Evolutionary conservation across 148 eudicot species (phyloP), one percentile per base, ranked within the genome.

Genomic region (Simmondsia chinensis): DNA sequence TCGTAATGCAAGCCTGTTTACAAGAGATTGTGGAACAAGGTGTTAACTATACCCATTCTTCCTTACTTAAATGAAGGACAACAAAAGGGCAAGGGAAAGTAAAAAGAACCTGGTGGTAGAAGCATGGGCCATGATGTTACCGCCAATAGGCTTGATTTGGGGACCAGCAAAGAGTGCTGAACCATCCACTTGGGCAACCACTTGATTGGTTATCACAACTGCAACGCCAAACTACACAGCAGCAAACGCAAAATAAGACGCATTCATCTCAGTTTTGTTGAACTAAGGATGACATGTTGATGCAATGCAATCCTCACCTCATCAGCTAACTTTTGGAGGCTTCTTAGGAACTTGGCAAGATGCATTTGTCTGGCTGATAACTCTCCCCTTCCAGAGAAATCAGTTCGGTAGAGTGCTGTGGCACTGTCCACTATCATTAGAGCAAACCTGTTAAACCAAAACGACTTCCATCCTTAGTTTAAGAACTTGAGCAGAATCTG

Each of bases 91-190:
- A 12, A 16, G 29, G 6, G 31, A 16, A 32, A 54, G 27, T 22
- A 58, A 33, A 39, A 61, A 41, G 29, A n/a, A 89, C 97, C 97
- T 91, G 7, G 97, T 91, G 19, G 94, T 85, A 32, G 97, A 78
- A 57, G 95, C 97, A 63, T 85, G 95, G 48, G 95, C 95, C 97
- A 91, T 91, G 9, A 85, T 91, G 73, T 91, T 91, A 30, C 97
- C 95, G 52, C 97, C 95, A 45, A 89, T 89, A 25, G 97, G 97
- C 61, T 89, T 89, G 41, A 71, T 73, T 57, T 84, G 97, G 51
- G 97, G 97, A 58, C 97, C 97, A 18, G 97, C 78, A 60, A 89
- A 89, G 32, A 83, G 25, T 14, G 97, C 97, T 22, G 97, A 80
- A 46, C 97, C 97, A 62, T 89, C 94, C 55, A 89, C 94, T 89